A percentile compares a stretch with the other conserved stretches of the same genome.
Evolutionary conservation across 208 protist species (phyloP).

Genomic region (Leishmania mexicana): DNA sequence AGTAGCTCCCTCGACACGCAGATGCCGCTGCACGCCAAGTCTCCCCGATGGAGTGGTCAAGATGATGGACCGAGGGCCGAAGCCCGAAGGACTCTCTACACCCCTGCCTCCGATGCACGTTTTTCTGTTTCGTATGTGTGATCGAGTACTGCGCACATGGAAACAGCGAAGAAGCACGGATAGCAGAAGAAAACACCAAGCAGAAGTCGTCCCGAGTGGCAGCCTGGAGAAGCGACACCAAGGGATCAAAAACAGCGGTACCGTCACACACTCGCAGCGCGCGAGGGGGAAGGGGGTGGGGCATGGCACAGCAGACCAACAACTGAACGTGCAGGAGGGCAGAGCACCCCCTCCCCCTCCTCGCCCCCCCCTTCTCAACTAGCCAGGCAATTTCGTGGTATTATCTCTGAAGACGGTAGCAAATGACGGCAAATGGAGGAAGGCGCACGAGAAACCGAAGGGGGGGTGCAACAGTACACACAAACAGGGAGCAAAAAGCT

Average conservation of each 20-base stretch:
- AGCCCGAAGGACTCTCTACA: too few relatives aligned
- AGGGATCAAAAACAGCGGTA: neutral
- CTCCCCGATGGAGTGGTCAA: constrained; percentile 1
- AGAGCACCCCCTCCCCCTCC: neutral
- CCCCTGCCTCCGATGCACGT: neutral
- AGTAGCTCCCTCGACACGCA: neutral
- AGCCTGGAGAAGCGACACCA: neutral
- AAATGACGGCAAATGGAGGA: neutral
- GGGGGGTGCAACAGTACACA: neutral
- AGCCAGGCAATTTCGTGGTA: too few relatives aligned
- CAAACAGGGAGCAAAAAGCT: neutral
- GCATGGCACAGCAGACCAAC: neutral
- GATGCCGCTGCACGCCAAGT: neutral
- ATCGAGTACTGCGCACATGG: neutral
- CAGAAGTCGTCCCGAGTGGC: neutral
- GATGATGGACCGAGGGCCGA: neutral
- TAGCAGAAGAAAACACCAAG: constrained; percentile 4
- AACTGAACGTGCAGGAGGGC: neutral
- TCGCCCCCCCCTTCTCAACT: neutral
- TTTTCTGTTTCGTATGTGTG: neutral
- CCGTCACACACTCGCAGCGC: neutral
- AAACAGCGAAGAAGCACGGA: neutral
- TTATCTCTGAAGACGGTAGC: neutral
- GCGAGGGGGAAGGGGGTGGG: neutral
- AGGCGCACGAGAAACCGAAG: neutral